Percentiles rank a stretch among this genome's conserved stretches.
phyloP scores from a whole-genome alignment of 352 stramenopile genomes.

The Aphanomyces cochlioides region DNA sequence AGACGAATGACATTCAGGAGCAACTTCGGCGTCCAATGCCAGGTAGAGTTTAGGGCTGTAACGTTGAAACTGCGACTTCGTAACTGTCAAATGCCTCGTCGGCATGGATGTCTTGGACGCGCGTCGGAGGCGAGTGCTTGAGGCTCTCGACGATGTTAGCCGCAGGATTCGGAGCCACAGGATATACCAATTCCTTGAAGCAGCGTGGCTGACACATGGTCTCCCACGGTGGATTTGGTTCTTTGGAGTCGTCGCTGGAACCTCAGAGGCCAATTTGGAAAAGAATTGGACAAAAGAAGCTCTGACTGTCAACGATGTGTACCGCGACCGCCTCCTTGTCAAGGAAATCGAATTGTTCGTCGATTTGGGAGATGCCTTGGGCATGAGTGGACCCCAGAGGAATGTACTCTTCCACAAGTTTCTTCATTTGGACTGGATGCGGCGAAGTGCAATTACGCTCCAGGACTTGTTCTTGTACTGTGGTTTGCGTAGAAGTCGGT shows the following conservation, averaged over 20 bases:
- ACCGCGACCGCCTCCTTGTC: slow-evolving; percentile 25
- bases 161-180: not conserved
- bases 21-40: not conserved
- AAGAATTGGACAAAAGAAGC: slow-evolving; percentile 11
- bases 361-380: slow-evolving; percentile 13
- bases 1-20: slow-evolving; percentile 15
- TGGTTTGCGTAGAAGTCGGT: slow-evolving; percentile 17
- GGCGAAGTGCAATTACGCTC: slow-evolving; percentile 17
- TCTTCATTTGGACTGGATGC: slow-evolving; percentile 28
- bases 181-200: not conserved
- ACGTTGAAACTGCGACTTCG: not conserved
- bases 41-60: not conserved
- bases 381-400: slow-evolving; percentile 21
- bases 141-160: not conserved
- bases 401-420: slow-evolving; percentile 15
- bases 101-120: slow-evolving; percentile 6
- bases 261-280: not conserved
- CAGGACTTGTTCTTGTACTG: slow-evolving; percentile 27
- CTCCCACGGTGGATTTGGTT: not conserved
- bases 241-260: not conserved
- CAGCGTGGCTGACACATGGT: not conserved
- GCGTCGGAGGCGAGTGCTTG: not conserved
- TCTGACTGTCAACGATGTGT: slow-evolving; percentile 24
- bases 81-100: not conserved
- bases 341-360: slow-evolving; percentile 22